phyloP scores from a whole-genome alignment of 441 rosid species.

The Erysimum pusillum region DNA sequence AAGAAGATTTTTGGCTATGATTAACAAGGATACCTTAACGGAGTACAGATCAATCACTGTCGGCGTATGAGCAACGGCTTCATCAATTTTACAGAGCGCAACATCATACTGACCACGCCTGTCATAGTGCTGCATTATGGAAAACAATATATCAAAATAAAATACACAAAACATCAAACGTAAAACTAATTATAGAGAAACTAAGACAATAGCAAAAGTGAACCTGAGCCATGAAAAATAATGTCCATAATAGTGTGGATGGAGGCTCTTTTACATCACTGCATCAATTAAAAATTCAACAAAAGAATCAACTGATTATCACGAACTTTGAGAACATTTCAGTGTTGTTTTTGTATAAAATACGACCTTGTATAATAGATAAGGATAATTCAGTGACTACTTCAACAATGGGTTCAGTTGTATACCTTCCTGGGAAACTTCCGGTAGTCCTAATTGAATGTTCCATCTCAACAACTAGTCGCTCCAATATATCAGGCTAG shows the following conservation, averaged over 20 bases:
- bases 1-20: conserved; percentile 13
- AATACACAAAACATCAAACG: conserved; percentile 1
- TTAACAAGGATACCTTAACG: conserved; percentile 74
- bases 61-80: conserved; percentile 96
- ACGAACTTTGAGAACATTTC: conserved; percentile 6
- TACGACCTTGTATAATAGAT: conserved; percentile 14
- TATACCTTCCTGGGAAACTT: conserved; percentile 85
- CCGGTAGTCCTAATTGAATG: conserved; percentile 72
- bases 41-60: conserved; percentile 97
- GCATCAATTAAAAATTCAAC: conserved; percentile 47
- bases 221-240: conserved; percentile 99
- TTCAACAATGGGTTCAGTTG: conserved; percentile 31
- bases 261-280: conserved; percentile 96
- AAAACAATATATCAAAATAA: conserved; percentile 26
- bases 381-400: conserved; percentile 1
- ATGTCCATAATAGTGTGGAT: conserved; percentile 90
- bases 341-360: neutral
- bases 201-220: conserved; percentile 18
- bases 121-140: conserved; percentile 90
- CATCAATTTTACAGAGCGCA: conserved; percentile 88
- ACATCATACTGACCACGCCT: conserved; percentile 82
- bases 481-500: conserved; percentile 93
- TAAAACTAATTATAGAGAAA: conserved; percentile 23
- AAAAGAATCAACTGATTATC: conserved; percentile 23
- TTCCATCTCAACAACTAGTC: conserved; percentile 89